Percentiles rank a stretch among this genome's conserved stretches.
Evolutionary conservation across 768 basidiomycete genomes (phyloP).

Genomic region (Podaxis carcinomalis): DNA sequence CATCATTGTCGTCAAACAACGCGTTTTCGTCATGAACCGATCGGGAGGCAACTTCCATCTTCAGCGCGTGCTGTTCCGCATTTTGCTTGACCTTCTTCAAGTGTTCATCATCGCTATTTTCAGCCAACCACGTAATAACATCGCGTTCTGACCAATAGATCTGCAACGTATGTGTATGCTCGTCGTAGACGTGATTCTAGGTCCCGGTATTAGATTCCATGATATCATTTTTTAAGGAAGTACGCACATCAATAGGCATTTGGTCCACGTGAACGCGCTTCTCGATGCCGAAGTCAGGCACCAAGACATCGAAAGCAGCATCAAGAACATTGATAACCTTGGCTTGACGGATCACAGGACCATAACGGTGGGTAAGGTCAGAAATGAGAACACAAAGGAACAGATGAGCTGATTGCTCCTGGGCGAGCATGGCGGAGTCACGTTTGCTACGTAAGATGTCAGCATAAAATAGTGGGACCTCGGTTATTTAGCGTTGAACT

Average conservation of each 20-base stretch:
- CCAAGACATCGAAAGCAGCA: constrained; percentile 93
- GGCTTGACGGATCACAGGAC: constrained; percentile 94
- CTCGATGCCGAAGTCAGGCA: constrained; percentile 97
- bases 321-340: constrained; percentile 95
- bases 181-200: constrained; percentile 94
- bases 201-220: not conserved
- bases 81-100: constrained; percentile 91
- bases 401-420: constrained; percentile 94
- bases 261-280: constrained; percentile 98
- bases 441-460: constrained; percentile 55
- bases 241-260: constrained; percentile 92
- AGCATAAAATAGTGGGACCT: not conserved
- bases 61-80: constrained; percentile 84
- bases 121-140: constrained; percentile 92
- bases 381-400: constrained; percentile 93
- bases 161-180: constrained; percentile 87
- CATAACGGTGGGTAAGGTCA: constrained; percentile 91
- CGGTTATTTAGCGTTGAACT: constrained; percentile 20
- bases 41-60: constrained; percentile 87
- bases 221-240: not conserved
- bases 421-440: constrained; percentile 87
- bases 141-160: constrained; percentile 96
- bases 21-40: constrained; percentile 85
- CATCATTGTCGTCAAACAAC: constrained; percentile 79
- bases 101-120: constrained; percentile 95